Conservation (phyloP, 1,139 yeast species). For the Geotrichum candidum region DNA sequence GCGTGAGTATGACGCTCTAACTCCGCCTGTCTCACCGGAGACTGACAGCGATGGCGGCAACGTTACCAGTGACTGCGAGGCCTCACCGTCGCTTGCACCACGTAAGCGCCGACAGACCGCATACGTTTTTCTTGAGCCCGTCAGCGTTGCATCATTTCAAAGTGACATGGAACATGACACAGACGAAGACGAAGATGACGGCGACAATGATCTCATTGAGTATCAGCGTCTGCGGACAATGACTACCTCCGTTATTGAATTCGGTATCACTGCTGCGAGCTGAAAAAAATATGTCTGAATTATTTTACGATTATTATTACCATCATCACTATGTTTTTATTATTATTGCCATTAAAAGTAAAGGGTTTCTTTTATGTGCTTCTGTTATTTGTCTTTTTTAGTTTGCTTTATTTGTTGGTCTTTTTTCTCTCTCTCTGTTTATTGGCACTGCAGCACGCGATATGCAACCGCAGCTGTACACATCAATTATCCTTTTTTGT, state of each 20-base stretch:
- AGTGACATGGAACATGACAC: neutral
- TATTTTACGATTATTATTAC: too few relatives aligned
- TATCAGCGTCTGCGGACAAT: neutral
- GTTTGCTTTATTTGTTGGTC: neutral
- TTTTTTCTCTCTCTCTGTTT: too few relatives aligned
- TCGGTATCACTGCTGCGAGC: neutral
- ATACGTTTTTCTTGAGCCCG: neutral
- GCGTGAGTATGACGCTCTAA: neutral
- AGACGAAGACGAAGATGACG: neutral
- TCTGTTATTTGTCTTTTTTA: neutral
- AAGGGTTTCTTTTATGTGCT: too few relatives aligned
- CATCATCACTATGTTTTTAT: too few relatives aligned
- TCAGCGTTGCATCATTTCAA: neutral
- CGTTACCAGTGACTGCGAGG: neutral
- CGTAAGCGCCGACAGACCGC: neutral
- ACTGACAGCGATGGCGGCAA: neutral
- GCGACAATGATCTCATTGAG: neutral
- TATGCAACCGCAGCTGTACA: neutral
- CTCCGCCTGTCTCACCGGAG: neutral
- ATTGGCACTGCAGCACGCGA: neutral
- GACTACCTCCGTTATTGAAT: neutral
- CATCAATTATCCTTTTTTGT: neutral
- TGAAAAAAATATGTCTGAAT: neutral
- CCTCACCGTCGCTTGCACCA: neutral
- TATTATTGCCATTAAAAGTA: too few relatives aligned